A percentile compares a stretch with the other conserved stretches of the same genome.
Evolutionary conservation across 2,329 filamentous ascomycete species (phyloP).

Genomic region (Fusarium tuaranense): DNA sequence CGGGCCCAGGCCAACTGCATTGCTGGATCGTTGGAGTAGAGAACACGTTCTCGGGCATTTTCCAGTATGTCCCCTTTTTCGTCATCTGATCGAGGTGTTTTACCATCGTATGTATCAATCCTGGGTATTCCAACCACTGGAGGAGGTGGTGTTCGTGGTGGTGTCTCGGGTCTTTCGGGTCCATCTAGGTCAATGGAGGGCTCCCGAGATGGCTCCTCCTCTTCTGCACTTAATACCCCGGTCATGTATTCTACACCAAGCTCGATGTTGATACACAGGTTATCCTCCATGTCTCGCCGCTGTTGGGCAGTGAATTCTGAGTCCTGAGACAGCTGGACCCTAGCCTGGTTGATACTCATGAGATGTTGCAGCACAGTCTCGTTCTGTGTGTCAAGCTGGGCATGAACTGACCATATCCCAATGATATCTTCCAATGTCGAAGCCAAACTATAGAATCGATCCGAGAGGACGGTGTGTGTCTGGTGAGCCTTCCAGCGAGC

Average conservation of each 20-base stretch:
- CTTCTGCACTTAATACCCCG: neutral
- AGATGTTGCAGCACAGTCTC: neutral
- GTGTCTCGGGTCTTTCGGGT: neutral
- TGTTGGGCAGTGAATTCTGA: neutral
- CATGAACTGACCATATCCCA: neutral
- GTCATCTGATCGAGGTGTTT: neutral
- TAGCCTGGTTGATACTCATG: neutral
- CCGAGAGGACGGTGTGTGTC: neutral
- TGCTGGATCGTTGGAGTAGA: neutral
- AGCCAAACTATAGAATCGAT: neutral
- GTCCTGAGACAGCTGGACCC: neutral
- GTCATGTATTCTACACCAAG: neutral
- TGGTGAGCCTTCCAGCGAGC: neutral
- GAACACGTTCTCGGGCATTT: neutral
- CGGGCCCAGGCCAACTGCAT: neutral
- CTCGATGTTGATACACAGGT: neutral
- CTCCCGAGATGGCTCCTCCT: neutral
- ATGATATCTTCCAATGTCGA: neutral
- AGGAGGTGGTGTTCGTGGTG: neutral
- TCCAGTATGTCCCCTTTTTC: neutral
- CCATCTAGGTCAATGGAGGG: neutral
- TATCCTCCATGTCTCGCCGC: neutral
- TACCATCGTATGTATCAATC: too few species aligned
- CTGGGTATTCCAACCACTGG: neutral
- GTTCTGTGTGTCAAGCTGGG: neutral